Base-by-base conservation (phyloP, 2,329 filamentous ascomycete species). In the Incumbomyces delicatus region DNA sequence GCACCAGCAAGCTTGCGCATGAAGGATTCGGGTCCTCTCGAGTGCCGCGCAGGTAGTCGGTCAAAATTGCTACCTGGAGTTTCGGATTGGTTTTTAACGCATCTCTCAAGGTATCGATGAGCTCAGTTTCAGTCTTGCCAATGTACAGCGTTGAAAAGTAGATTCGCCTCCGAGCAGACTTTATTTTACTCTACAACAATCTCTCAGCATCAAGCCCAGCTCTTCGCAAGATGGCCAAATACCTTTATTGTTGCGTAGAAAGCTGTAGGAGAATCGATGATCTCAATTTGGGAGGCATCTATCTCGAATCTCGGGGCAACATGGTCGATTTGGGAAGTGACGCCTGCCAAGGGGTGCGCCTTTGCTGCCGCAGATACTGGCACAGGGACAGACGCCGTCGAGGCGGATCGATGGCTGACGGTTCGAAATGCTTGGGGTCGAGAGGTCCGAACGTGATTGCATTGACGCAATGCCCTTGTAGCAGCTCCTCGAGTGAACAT, bases 71-170 rank as follows among this genome's bases (percentile, higher is more conserved):
- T 36, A 98, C 75, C 59, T 79, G 82, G 18, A 98, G 75, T 5
- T 83, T 68, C 0, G 86, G 81, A 52, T 94, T 94, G 8, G 70
- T 70, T 41, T 77, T 75, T 11, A 98, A 73, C 5, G 89, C 84
- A 52, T 84, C 74, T 54, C 81, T 81, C 36, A 98, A 71, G 0
- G 83, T 87, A 14, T 80, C 73, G 48, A 96, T 87, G 60, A 98
- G 74, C 57, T 96, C 92, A 65, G 83, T 76, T 66, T 98, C 92
- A 1, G 85, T 85, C 64, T 90, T 94, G 53, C 92, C 92, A 62
- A 98, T 92, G 63, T 98, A 98, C 44, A 98, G 70, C 0, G 92
- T 98, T n/a, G 89, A 94, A 41, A 98, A 71, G 63, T 94, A 98
- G 55, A 98, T 83, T 50, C 86, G 78, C 44, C 70, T 74, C 63